phyloP scores from a whole-genome alignment of 768 basidiomycete genomes.

The Cubamyces sp. region DNA sequence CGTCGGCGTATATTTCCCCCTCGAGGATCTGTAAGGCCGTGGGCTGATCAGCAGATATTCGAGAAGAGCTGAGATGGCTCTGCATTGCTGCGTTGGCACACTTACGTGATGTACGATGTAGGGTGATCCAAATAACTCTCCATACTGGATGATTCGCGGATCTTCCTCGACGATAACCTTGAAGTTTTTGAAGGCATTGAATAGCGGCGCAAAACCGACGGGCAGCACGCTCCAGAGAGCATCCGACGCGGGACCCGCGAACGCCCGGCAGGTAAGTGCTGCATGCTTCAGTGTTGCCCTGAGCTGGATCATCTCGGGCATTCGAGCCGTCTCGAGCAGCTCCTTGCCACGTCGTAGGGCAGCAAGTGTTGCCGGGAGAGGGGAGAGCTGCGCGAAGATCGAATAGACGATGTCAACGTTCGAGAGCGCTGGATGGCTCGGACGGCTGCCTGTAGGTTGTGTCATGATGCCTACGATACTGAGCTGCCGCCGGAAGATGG shows the following conservation, averaged over 20 bases:
- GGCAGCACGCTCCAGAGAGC: not conserved
- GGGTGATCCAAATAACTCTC: not conserved
- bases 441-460: too few species aligned
- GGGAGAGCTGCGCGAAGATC: not conserved
- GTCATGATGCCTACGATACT: too few species aligned
- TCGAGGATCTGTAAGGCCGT: not conserved
- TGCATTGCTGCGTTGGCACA: not conserved
- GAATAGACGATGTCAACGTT: not conserved
- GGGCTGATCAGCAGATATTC: too few species aligned
- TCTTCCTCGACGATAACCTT: not conserved
- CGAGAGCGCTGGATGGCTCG: not conserved
- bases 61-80: too few species aligned
- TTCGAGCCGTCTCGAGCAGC: not conserved
- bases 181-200: not conserved
- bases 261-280: not conserved
- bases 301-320: not conserved
- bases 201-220: not conserved
- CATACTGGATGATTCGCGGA: not conserved
- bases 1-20: not conserved
- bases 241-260: not conserved
- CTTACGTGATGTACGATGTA: not conserved
- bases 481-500: too few species aligned
- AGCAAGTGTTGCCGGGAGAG: not conserved
- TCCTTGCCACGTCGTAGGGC: not conserved
- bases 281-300: not conserved